A percentile compares a stretch with the other conserved stretches of the same genome.
These are phyloP conservation scores for Globisporangium recalcitrans DNA, from an alignment of 352 stramenopile genomes.

Conservation along the genomic window DNA sequence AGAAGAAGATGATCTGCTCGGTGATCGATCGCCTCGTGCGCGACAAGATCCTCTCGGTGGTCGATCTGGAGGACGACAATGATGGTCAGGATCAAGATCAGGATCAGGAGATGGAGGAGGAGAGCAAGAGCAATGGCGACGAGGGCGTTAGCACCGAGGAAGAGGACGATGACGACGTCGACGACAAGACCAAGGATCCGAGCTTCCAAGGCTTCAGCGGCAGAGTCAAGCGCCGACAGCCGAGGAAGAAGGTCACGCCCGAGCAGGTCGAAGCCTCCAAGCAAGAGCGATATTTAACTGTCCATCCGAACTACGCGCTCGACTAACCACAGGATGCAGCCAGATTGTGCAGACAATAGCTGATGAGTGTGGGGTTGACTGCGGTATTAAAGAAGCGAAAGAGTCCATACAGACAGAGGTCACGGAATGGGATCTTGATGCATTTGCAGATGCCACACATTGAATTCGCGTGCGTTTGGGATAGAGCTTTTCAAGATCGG, in stretches of 20 bases:
- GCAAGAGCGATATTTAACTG: slow-evolving; percentile 70
- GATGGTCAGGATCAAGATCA: slow-evolving; percentile 8
- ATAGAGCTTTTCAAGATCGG: background rate
- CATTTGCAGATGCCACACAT: too few relatives aligned
- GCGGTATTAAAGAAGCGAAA: too few relatives aligned
- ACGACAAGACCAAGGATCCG: background rate
- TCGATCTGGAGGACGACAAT: slow-evolving; percentile 59
- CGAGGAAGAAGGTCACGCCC: slow-evolving; percentile 27
- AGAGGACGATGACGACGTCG: slow-evolving; percentile 27
- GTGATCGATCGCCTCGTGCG: slow-evolving; percentile 78
- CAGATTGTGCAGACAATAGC: background rate
- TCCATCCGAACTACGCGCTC: slow-evolving; percentile 78
- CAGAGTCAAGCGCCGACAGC: slow-evolving; percentile 3
- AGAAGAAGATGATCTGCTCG: slow-evolving; percentile 81
- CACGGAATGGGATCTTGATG: too few relatives aligned
- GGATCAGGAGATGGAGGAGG: slow-evolving; percentile 11
- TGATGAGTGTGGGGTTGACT: too few relatives aligned
- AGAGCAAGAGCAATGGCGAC: background rate
- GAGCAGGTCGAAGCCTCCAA: slow-evolving; percentile 49
- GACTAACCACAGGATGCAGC: slow-evolving; percentile 31
- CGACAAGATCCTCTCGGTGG: slow-evolving; percentile 70
- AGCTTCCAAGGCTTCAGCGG: background rate
- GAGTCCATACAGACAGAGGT: background rate
- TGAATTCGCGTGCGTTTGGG: background rate
- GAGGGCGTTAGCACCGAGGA: slow-evolving; percentile 18